Base-by-base conservation (phyloP, 2,329 filamentous ascomycete genomes). In the Aspergillus ochraceoroseus region DNA sequence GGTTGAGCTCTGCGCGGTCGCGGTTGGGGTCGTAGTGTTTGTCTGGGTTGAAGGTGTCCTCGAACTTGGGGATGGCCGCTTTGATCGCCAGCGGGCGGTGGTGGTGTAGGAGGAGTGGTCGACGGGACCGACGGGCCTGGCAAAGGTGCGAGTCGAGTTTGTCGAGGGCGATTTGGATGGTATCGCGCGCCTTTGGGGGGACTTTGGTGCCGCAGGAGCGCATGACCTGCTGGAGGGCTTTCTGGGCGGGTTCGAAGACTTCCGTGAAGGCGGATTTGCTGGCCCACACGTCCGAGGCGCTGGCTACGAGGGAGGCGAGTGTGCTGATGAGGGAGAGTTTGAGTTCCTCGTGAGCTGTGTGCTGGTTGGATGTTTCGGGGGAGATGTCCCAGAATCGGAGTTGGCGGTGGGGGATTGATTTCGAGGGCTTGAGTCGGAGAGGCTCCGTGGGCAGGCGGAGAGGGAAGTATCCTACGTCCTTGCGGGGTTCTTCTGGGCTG, bases 21-120 rank as follows among this genome's bases (percentile, higher is more conserved):
- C 82, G 83, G 67, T 98, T 85, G 1, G 88, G 88, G 61, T 98
- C 94, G 77, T 98, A 96, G 75, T 96, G 92, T 70, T 88, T 90
- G 70, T 85, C 80, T 2, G 92, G 92, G 64, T 94, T 92, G 76
- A 88, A 98, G 43, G 79, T 76, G 62, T 95, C 90, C 70, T 96
- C 92, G 70, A 96, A 98, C 66, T 94, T 95, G 66, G 92, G 92
- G 32, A 95, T 80, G 43, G 79, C 82, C 5, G 80, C 82, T 65
- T 90, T 89, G 71, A 96, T 94, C 14, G 92, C 83, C 2, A 94
- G 76, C 0, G 89, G 87, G 0, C 77, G 77, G 72, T 98, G 92
- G 66, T 92, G 77, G 69, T 98, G 92, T 2, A 98, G 79, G 56
- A 87, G 78, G 19, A 96, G 79, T 2, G 88, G 87, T 6, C 85